phyloP scores from a whole-genome alignment of 371 early-diverging fungal genomes.

The Rhizopus stolonifer region DNA sequence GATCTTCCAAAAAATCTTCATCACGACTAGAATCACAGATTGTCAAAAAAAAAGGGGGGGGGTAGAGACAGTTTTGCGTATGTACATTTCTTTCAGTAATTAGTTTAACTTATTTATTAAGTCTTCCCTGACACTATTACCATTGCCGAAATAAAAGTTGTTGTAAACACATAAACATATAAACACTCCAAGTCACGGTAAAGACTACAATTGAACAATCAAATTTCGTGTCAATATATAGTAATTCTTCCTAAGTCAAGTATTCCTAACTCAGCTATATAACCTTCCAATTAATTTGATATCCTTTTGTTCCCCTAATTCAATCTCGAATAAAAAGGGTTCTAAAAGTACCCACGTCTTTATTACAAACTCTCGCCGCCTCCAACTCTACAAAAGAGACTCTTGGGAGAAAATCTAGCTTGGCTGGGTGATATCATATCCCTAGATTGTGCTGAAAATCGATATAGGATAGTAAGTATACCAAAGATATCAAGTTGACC shows the following conservation, averaged over 20 bases:
- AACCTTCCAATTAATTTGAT: too few relatives aligned
- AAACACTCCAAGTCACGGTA: too few relatives aligned
- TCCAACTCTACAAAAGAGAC: too few relatives aligned
- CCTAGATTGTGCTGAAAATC: not conserved
- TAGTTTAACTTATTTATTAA: not conserved
- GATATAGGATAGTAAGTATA: not conserved
- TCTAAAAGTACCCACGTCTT: too few relatives aligned
- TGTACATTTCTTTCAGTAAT: not conserved
- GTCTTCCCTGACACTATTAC: conserved; percentile 3
- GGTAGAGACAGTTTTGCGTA: not conserved
- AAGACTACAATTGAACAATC: too few relatives aligned
- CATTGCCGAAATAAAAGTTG: not conserved
- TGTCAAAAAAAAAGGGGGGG: not conserved
- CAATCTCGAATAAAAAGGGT: too few relatives aligned
- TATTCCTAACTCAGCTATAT: too few relatives aligned
- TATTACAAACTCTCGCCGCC: too few relatives aligned
- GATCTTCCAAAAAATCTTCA: not conserved
- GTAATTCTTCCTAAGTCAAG: too few relatives aligned
- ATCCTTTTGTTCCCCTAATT: too few relatives aligned
- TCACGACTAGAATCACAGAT: not conserved
- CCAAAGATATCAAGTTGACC: not conserved
- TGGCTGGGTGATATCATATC: not conserved
- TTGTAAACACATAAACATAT: too few relatives aligned
- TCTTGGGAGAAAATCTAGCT: not conserved
- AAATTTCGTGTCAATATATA: too few relatives aligned